These are phyloP conservation scores for Sherardia arvensis DNA, from an alignment of 257 asterid species.

Conservation along the genomic window DNA sequence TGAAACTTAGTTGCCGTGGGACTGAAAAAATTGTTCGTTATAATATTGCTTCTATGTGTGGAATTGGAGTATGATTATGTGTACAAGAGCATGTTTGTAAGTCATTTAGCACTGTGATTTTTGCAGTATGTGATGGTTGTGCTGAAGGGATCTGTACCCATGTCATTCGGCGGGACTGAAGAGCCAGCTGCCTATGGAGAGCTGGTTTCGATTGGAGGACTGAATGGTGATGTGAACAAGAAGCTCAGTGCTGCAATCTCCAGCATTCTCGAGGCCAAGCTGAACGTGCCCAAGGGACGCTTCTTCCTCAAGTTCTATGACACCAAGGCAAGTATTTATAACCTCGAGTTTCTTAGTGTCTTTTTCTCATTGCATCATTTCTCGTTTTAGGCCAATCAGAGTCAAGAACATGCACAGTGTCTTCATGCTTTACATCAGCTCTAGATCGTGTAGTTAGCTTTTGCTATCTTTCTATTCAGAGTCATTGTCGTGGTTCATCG, in stretches of 20 bases:
- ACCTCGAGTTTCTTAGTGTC: conserved; percentile 4
- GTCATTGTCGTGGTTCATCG: conserved; percentile 6
- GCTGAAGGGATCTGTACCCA: conserved; percentile 90
- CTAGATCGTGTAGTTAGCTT: conserved; percentile 58
- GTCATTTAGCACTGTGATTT: not conserved
- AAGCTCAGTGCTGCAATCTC: conserved; percentile 85
- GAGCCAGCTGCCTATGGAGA: conserved; percentile 88
- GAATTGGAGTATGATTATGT: not conserved
- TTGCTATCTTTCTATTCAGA: conserved; percentile 30
- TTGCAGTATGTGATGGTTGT: conserved; percentile 91
- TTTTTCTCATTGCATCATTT: conserved; percentile 56
- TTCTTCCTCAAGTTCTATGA: conserved; percentile 92
- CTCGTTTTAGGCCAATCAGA: conserved; percentile 76
- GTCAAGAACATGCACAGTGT: conserved; percentile 82
- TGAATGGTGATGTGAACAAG: conserved; percentile 70
- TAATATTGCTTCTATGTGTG: not conserved
- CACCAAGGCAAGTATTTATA: conserved; percentile 48
- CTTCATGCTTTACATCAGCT: conserved; percentile 84
- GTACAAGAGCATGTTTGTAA: not conserved
- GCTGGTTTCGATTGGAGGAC: conserved; percentile 81
- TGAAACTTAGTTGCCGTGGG: not conserved
- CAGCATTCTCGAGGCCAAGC: conserved; percentile 60
- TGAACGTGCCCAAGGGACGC: conserved; percentile 67
- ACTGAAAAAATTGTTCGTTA: not conserved
- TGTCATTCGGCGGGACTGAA: conserved; percentile 90